Percentiles rank a stretch among this genome's conserved stretches.
Conservation (phyloP, 257 asterid genomes). For the Forsythia suspensa region DNA sequence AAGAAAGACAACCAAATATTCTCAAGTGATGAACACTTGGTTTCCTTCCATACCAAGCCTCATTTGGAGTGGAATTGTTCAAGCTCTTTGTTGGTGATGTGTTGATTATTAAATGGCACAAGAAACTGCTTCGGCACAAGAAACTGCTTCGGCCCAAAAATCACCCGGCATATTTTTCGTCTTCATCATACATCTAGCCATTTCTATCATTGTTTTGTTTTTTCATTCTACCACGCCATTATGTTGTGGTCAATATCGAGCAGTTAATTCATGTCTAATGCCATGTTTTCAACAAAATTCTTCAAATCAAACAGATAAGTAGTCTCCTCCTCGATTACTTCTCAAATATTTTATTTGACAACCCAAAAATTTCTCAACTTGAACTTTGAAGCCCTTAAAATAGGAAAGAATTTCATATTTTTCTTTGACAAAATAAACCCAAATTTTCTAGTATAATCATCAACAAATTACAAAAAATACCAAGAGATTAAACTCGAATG, state of each 20-base stretch:
- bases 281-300: not conserved
- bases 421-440: not conserved
- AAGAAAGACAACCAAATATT: conserved; percentile 2
- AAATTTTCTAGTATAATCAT: conserved; percentile 5
- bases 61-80: conserved; percentile 3
- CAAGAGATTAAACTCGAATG: not conserved
- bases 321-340: not conserved
- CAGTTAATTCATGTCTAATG: conserved; percentile 8
- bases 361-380: not conserved
- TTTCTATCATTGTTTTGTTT: not conserved
- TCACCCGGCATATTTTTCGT: not conserved
- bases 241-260: not conserved
- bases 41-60: conserved; percentile 9
- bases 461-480: not conserved
- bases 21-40: not conserved
- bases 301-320: not conserved
- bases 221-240: not conserved
- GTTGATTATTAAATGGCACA: conserved; percentile 12
- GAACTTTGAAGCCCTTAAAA: not conserved
- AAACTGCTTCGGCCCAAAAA: conserved; percentile 7
- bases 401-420: not conserved
- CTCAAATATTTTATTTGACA: not conserved
- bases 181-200: too few species aligned
- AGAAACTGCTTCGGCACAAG: not conserved
- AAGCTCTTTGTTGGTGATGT: conserved; percentile 10